Conservation (phyloP, 495 filamentous ascomycete genomes). For the Polyplosphaeria fusca region DNA sequence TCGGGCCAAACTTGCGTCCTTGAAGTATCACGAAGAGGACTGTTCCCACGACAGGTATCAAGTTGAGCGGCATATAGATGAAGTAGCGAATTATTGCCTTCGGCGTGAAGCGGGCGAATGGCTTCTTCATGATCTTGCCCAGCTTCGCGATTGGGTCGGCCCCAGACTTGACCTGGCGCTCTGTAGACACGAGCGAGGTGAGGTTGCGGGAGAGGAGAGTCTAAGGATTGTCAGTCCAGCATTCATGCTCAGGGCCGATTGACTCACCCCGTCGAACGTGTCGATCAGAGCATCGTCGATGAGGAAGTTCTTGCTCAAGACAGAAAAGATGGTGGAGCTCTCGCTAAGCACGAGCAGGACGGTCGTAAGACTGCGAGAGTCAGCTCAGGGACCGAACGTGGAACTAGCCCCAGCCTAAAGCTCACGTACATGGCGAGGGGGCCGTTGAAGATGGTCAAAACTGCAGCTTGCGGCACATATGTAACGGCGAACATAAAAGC, state of each 20-base stretch:
- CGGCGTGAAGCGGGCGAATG: constrained; percentile 64
- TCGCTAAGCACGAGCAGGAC: constrained; percentile 77
- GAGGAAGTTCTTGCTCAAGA: constrained; percentile 71
- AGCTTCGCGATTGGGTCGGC: constrained; percentile 63
- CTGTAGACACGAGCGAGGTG: constrained; percentile 60
- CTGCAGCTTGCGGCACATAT: constrained; percentile 82
- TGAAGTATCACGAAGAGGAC: constrained; percentile 72
- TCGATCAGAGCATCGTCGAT: constrained; percentile 79
- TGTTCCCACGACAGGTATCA: constrained; percentile 86
- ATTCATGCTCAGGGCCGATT: constrained; percentile 46
- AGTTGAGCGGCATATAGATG: constrained; percentile 82
- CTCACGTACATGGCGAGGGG: constrained; percentile 82
- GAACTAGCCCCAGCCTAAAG: no score
- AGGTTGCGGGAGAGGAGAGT: constrained; percentile 41
- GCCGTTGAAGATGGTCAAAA: constrained; percentile 79
- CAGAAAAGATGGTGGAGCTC: constrained; percentile 70
- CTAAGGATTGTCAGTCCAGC: constrained; percentile 6
- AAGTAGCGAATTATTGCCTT: constrained; percentile 65
- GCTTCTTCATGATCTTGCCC: constrained; percentile 67
- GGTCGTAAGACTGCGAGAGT: constrained; percentile 69
- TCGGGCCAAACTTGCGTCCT: constrained; percentile 57
- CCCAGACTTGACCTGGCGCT: constrained; percentile 65
- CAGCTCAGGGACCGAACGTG: no score
- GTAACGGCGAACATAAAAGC: constrained; percentile 78
- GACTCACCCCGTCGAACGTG: constrained; percentile 82